These are phyloP conservation scores for Nicotiana sylvestris DNA, from an alignment of 257 asterid genomes.

Conservation along the genomic window DNA sequence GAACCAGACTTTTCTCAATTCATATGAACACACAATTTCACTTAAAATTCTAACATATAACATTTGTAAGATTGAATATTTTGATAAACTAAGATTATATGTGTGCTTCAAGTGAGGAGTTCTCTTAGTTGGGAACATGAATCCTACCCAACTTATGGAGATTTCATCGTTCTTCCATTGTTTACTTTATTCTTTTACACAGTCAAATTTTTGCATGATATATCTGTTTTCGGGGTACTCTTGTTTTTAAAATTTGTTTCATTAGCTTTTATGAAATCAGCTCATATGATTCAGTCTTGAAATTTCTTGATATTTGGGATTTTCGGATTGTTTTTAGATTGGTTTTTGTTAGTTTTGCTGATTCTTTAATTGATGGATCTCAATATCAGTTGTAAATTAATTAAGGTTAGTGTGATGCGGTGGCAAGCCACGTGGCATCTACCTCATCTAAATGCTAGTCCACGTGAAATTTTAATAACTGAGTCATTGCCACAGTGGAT, in stretches of 20 bases:
- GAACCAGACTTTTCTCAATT: too few species aligned
- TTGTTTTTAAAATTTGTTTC: background rate
- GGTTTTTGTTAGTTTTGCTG: background rate
- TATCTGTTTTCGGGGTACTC: constrained; percentile 76
- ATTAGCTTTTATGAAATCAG: background rate
- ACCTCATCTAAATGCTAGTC: too few species aligned
- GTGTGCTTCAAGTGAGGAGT: constrained; percentile 35
- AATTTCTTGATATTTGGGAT: background rate
- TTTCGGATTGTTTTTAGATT: background rate
- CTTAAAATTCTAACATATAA: background rate
- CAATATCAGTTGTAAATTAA: background rate
- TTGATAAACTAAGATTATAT: constrained; percentile 32
- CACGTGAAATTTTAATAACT: too few species aligned
- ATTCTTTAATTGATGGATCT: background rate
- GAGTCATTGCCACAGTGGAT: too few species aligned
- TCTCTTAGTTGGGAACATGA: constrained; percentile 67
- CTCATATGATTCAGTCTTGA: background rate
- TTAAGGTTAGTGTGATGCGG: too few species aligned
- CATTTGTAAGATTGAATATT: constrained; percentile 12
- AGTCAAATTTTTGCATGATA: constrained; percentile 75
- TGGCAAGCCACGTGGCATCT: too few species aligned
- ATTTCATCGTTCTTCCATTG: constrained; percentile 63
- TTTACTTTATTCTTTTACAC: constrained; percentile 70
- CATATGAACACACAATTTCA: too few species aligned
- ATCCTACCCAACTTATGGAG: constrained; percentile 69